Conservation (phyloP, 208 protist species). For the Tritrichomonas foetus region DNA sequence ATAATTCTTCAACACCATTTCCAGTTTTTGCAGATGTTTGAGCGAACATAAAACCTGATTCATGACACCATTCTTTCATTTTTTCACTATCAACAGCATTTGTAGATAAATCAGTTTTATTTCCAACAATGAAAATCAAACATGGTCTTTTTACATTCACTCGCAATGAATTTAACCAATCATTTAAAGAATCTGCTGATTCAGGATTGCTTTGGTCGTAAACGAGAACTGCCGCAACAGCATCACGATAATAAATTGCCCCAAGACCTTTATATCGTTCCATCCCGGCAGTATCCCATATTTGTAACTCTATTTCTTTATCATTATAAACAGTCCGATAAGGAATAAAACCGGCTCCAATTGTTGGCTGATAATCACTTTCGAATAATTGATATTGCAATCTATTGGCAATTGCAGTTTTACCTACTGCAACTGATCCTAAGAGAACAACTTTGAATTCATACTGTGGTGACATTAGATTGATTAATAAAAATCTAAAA, state of each 20-base stretch:
- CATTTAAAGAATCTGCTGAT: not conserved
- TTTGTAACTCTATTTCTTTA: not conserved
- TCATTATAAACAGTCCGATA: slow-evolving; percentile 4
- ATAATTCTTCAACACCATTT: not conserved
- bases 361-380: slow-evolving; percentile 24
- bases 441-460: not conserved
- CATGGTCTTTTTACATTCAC: not conserved
- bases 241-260: slow-evolving; percentile 35
- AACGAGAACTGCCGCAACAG: not conserved
- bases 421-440: not conserved
- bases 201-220: not conserved
- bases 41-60: not conserved
- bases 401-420: not conserved
- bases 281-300: slow-evolving; percentile 29
- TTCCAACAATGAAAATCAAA: not conserved
- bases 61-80: not conserved
- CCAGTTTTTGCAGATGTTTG: slow-evolving; percentile 10
- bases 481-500: no score
- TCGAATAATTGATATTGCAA: not conserved
- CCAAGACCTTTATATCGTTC: slow-evolving; percentile 22
- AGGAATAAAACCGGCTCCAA: slow-evolving; percentile 28
- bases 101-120: not conserved
- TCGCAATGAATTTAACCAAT: not conserved
- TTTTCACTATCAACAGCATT: not conserved
- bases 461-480: no score